Conservation (phyloP, 1,284 basidiomycete genomes). For the Pseudozyma hubeiensis region DNA sequence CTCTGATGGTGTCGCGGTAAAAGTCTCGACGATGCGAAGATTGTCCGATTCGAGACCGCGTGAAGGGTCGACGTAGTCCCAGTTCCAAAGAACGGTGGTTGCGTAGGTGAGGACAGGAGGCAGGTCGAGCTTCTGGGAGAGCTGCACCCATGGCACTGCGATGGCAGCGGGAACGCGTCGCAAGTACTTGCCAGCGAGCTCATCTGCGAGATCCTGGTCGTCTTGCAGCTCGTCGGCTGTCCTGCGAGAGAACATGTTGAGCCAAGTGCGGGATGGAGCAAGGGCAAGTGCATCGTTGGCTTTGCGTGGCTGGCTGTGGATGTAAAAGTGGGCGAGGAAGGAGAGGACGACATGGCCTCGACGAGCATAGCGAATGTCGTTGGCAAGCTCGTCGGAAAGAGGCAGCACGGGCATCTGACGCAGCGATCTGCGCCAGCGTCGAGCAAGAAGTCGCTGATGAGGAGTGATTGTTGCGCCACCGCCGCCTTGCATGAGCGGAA, state of each 20-base stretch:
- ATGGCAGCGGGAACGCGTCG: conserved; percentile 79
- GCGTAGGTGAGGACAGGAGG: conserved; percentile 93
- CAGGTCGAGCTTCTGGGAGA: conserved; percentile 81
- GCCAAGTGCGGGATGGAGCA: conserved; percentile 26
- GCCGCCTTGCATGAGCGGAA: conserved; percentile 56
- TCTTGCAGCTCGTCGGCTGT: conserved; percentile 28
- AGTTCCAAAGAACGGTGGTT: conserved; percentile 93
- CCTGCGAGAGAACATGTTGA: conserved; percentile 40
- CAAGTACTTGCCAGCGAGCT: conserved; percentile 51
- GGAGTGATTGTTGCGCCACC: conserved; percentile 48
- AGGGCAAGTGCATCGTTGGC: conserved; percentile 5
- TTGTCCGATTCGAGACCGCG: conserved; percentile 61
- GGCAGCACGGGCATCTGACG: conserved; percentile 66
- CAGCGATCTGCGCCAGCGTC: conserved; percentile 76
- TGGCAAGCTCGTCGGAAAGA: conserved; percentile 44
- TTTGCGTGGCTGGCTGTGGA: conserved; percentile 75
- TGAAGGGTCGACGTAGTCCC: conserved; percentile 71
- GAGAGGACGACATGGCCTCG: conserved; percentile 86
- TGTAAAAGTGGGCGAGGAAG: conserved; percentile 88
- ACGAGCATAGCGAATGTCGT: conserved; percentile 69
- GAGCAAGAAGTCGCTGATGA: conserved; percentile 35
- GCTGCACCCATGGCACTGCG: conserved; percentile 77
- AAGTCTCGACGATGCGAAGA: conserved; percentile 74
- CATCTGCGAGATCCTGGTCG: conserved; percentile 40
- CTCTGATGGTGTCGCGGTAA: conserved; percentile 86